A percentile compares a stretch with the other conserved stretches of the same genome.
These are phyloP conservation scores for Saccharum spontaneum DNA, from an alignment of 176 grass and related monocot species.

Conservation along the genomic window DNA sequence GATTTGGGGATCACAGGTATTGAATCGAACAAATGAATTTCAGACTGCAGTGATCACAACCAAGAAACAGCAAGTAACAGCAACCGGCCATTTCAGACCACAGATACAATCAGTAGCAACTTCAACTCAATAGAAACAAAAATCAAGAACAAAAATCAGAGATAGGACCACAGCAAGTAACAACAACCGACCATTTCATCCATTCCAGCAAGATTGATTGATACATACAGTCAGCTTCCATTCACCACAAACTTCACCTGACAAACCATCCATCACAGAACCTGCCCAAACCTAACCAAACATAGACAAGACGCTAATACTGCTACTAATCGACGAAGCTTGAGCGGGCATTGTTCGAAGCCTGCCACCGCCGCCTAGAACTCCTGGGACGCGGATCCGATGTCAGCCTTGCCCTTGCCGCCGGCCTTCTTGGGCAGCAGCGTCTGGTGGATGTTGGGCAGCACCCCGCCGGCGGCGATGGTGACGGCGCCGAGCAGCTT, in stretches of 20 bases:
- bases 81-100: too few relatives aligned
- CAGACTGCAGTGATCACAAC: background rate
- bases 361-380: conserved; percentile 5
- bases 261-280: background rate
- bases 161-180: background rate
- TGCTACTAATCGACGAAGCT: background rate
- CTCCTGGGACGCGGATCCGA: conserved; percentile 63
- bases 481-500: conserved; percentile 42
- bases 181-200: background rate
- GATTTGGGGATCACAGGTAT: background rate
- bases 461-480: conserved; percentile 50
- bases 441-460: conserved; percentile 54
- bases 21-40: background rate
- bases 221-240: background rate
- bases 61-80: background rate
- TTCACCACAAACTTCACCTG: background rate
- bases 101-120: background rate
- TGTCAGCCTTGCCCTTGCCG: conserved; percentile 51
- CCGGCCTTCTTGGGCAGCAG: conserved; percentile 54
- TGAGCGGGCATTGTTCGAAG: background rate
- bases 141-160: background rate
- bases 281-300: conserved; percentile 4
- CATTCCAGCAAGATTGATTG: conserved; percentile 8
- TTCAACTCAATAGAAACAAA: background rate
- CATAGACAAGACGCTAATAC: background rate